phyloP scores from a whole-genome alignment of 169 alveolate species.

The Eimeria maxima region DNA sequence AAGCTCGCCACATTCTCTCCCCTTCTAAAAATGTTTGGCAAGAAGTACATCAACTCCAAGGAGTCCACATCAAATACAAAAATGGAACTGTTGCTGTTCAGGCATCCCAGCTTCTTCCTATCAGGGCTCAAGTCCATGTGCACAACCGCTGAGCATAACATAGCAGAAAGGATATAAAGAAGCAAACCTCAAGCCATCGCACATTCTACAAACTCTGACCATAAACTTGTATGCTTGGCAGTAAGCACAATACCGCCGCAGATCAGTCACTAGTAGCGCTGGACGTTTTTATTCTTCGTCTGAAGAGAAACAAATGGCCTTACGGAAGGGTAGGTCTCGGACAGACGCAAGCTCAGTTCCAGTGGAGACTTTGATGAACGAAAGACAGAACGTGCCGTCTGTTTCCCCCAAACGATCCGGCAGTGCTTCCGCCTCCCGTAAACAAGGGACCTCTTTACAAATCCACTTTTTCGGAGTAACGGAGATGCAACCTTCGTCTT shows the following conservation, averaged over 20 bases:
- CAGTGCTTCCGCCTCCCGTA: conserved; percentile 29
- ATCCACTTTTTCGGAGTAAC: background rate
- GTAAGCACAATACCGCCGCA: background rate
- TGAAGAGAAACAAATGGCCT: background rate
- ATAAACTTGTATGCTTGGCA: background rate
- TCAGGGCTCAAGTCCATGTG: conserved; percentile 33
- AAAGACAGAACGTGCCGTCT: conserved; percentile 23
- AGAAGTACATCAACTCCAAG: background rate
- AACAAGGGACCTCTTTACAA: background rate
- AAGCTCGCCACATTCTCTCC: conserved; percentile 43
- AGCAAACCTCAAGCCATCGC: background rate
- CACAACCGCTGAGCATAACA: conserved; percentile 28
- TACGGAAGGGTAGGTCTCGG: conserved; percentile 54
- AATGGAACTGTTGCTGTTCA: conserved; percentile 69
- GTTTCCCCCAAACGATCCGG: background rate
- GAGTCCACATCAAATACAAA: conserved; percentile 1
- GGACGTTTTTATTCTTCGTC: background rate
- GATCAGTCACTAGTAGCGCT: background rate
- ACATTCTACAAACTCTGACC: background rate
- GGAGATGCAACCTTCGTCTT: background rate
- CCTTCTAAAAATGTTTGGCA: conserved; percentile 44
- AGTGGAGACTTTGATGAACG: conserved; percentile 41
- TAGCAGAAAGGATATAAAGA: background rate
- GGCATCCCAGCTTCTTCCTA: conserved; percentile 29
- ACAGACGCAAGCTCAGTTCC: conserved; percentile 51